phyloP scores from a whole-genome alignment of 225 moss, liverwort and hornwort genomes.

The Anthoceros angustus region DNA sequence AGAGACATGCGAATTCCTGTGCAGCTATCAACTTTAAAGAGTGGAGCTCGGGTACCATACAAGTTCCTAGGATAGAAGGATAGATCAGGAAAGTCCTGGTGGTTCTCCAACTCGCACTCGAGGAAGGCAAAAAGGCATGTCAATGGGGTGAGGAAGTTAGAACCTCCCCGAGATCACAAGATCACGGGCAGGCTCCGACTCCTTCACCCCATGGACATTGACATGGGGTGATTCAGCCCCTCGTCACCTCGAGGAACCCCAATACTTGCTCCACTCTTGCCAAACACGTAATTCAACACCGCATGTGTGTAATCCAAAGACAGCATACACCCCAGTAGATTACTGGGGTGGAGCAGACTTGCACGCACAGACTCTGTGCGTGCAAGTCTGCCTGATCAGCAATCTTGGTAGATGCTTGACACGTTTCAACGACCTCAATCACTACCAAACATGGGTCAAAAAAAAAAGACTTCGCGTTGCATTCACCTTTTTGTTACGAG shows the following conservation, averaged over 20 bases:
- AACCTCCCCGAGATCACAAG: slow-evolving; percentile 91
- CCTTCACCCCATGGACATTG: too few relatives aligned
- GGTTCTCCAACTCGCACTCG: not conserved
- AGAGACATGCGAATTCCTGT: slow-evolving; percentile 73
- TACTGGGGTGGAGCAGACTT: too few relatives aligned
- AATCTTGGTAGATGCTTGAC: slow-evolving; percentile 5
- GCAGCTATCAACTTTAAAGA: slow-evolving; percentile 75
- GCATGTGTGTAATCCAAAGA: slow-evolving; percentile 96
- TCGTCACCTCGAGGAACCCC: slow-evolving; percentile 75
- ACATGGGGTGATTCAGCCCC: slow-evolving; percentile 87
- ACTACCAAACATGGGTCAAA: not conserved
- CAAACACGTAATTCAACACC: slow-evolving; percentile 87
- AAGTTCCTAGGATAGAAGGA: too few relatives aligned
- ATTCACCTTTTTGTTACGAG: slow-evolving; percentile 81
- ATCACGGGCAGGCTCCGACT: too few relatives aligned
- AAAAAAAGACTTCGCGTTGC: not conserved
- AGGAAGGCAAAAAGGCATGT: too few relatives aligned
- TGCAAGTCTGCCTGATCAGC: too few relatives aligned
- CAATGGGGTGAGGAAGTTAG: not conserved
- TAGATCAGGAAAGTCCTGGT: slow-evolving; percentile 4
- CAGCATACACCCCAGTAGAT: slow-evolving; percentile 21
- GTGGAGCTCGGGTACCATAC: slow-evolving; percentile 67
- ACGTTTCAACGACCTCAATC: not conserved
- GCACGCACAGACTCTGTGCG: too few relatives aligned
- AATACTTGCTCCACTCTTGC: slow-evolving; percentile 70